A percentile compares a stretch with the other conserved stretches of the same genome.
phyloP scores from a whole-genome alignment of 1,284 basidiomycete species.

The Trichosporon sp. region DNA sequence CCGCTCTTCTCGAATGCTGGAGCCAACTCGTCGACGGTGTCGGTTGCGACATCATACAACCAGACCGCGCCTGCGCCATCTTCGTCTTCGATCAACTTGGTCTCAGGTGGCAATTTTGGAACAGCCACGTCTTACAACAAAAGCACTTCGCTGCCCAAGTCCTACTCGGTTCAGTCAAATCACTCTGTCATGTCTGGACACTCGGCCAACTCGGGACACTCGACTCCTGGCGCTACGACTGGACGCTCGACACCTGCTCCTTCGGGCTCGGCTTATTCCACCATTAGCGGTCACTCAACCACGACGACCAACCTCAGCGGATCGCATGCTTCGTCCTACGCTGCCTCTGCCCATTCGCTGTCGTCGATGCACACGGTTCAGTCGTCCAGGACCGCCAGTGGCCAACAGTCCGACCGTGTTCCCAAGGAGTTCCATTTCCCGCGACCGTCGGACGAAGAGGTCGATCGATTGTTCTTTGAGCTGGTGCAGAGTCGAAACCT shows the following conservation, averaged over 20 bases:
- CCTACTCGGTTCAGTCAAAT: not conserved
- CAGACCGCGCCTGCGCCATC: not conserved
- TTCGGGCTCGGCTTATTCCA: not conserved
- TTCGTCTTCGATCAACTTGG: not conserved
- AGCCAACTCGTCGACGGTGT: not conserved
- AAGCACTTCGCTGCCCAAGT: not conserved
- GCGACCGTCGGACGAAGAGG: constrained; percentile 66
- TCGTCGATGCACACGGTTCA: not conserved
- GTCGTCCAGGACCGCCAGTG: not conserved
- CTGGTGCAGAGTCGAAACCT: constrained; percentile 65
- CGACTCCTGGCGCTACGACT: not conserved
- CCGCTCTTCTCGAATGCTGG: not conserved
- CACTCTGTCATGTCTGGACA: not conserved
- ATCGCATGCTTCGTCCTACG: not conserved
- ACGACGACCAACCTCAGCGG: not conserved
- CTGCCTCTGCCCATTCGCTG: not conserved
- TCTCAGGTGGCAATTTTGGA: not conserved
- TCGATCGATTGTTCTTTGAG: constrained; percentile 70
- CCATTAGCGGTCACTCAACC: constrained; percentile 5
- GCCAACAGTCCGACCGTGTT: constrained; percentile 40
- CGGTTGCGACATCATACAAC: not conserved
- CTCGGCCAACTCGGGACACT: not conserved
- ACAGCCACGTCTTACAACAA: constrained; percentile 2
- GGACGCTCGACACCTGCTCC: not conserved
- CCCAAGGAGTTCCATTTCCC: constrained; percentile 60